Conservation (phyloP, 148 eudicot genomes). For the Heliosperma pusillum region DNA sequence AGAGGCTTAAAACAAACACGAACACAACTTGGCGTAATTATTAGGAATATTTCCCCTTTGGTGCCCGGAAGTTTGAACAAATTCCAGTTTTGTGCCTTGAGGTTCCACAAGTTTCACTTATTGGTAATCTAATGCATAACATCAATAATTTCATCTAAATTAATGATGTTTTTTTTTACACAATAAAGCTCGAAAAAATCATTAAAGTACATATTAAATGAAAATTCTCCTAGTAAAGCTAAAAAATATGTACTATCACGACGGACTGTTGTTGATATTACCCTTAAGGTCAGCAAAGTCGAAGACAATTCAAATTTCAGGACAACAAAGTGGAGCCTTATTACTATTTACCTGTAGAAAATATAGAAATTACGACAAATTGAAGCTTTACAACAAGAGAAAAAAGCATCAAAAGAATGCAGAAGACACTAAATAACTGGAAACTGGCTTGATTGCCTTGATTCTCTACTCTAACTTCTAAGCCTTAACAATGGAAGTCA, state of each 20-base stretch:
- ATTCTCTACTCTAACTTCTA: not conserved
- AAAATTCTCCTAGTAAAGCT: not conserved
- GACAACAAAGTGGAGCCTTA: not conserved
- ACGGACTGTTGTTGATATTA: not conserved
- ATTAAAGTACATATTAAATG: not conserved
- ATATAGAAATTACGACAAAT: not conserved
- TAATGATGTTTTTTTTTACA: not conserved
- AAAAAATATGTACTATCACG: not conserved
- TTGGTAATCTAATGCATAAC: not conserved
- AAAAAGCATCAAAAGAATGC: constrained; percentile 4
- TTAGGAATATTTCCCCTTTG: not conserved
- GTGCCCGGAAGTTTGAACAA: not conserved
- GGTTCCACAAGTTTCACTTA: not conserved
- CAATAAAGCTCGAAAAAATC: not conserved
- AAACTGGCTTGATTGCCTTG: not conserved
- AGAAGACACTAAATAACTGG: not conserved
- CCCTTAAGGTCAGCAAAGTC: not conserved
- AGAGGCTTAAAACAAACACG: constrained; percentile 9
- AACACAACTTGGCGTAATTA: not conserved
- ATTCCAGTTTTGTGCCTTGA: not conserved
- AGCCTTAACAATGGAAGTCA: not conserved
- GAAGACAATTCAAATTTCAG: not conserved
- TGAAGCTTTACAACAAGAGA: constrained; percentile 1
- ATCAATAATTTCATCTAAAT: not conserved
- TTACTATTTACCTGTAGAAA: not conserved